Base-by-base conservation (phyloP, 176 grass and related monocot genomes). In the Echinochloa phyllopogon region DNA sequence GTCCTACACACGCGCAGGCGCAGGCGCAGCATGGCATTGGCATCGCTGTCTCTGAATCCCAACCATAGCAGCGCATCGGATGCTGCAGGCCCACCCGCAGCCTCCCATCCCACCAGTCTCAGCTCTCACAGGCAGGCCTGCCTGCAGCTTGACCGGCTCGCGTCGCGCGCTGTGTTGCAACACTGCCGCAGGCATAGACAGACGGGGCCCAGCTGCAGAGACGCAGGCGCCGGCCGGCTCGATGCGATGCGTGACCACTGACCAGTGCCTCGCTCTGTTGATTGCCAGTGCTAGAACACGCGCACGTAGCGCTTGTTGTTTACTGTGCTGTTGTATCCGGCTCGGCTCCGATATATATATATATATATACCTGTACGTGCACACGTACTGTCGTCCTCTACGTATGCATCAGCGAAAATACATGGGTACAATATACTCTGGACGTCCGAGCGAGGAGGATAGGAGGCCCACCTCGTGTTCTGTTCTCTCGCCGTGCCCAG, bases 381-480 rank as follows among this genome's bases (percentile, higher is more conserved):
- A n/a, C n/a, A n/a, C n/a, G n/a, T n/a, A 8, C 52, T 2, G 6
- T 18, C 5, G 1, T 18, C 5, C 24, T 0, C 29, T 1, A 59
- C 56, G 56, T 23, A 59, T 16, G 0, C 3, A 24, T 10, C 56
- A 21, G 55, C 23, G 57, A 60, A 25, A 24, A 60, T 60, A 60
- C 56, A 5, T n/a, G n/a, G 20, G 51, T 55, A 58, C 56, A 21
- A 21, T 56, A 21, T 56, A 21, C 18, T 23, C 6, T 63, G 24
- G 21, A n/a, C n/a, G n/a, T n/a, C n/a, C n/a, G 11, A 42, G 27
- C 13, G 41, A 13, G 20, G 55, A 45, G 14, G 72, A 11, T 0
- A 8, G 36, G 33, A 6, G 86, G 64, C 15, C 86, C 58, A 68
- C 87, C 60, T n/a, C 3, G 69, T 58, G 16, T 79, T 67, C 81